Evolutionary conservation across 148 eudicot genomes (phyloP).

Genomic region (Rhododendron williamsianum): DNA sequence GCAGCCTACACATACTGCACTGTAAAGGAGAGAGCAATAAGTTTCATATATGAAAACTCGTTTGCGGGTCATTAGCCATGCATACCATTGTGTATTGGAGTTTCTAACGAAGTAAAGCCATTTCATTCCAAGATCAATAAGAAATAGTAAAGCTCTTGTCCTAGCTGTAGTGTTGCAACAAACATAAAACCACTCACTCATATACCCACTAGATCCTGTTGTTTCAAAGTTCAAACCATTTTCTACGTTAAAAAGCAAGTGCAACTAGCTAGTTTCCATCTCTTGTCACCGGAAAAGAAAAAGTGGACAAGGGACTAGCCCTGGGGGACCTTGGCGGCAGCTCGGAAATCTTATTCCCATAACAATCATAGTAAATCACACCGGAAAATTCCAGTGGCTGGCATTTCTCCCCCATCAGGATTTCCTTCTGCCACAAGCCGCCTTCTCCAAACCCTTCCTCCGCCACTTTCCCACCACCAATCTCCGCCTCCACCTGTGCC

Average conservation of each 20-base stretch:
- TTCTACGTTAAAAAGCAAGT: not conserved
- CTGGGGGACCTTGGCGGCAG: constrained; percentile 61
- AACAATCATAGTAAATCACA: constrained; percentile 62
- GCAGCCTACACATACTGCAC: not conserved
- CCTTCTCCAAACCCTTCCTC: constrained; percentile 42
- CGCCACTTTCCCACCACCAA: not conserved
- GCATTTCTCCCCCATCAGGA: constrained; percentile 80
- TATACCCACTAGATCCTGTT: not conserved
- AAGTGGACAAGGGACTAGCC: constrained; percentile 21
- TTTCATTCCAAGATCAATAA: not conserved
- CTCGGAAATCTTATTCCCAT: constrained; percentile 45
- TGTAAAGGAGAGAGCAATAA: not conserved
- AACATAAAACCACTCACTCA: not conserved
- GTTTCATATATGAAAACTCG: not conserved
- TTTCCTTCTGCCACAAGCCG: constrained; percentile 74
- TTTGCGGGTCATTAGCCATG: not conserved
- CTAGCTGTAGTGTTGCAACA: not conserved
- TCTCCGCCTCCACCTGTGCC: not conserved
- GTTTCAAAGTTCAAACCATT: not conserved
- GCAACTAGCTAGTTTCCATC: constrained; percentile 10
- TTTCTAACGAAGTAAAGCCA: not conserved
- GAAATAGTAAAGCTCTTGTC: not conserved
- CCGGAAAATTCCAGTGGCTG: constrained; percentile 77
- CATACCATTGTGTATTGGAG: not conserved
- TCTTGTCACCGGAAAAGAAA: constrained; percentile 31